These are phyloP conservation scores for Hypoxylon subgilvum DNA, from an alignment of 495 filamentous ascomycete species.

Conservation along the genomic window DNA sequence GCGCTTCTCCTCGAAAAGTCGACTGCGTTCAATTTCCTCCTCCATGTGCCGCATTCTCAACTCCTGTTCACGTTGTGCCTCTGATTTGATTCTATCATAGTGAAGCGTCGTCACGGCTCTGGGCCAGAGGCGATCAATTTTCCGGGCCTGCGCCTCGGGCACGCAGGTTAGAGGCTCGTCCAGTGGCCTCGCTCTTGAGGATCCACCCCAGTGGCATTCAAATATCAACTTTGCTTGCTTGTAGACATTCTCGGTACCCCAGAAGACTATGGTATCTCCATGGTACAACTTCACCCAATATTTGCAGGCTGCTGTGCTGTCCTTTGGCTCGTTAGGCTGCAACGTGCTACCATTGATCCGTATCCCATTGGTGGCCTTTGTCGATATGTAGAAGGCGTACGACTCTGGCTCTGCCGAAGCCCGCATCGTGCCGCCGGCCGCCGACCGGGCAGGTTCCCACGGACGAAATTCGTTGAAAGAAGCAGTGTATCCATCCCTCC, in stretches of 20 bases:
- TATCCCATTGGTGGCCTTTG: conserved; percentile 73
- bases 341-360: conserved; percentile 71
- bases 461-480: conserved; percentile 45
- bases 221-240: conserved; percentile 48
- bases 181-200: conserved; percentile 37
- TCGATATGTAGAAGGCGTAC: conserved; percentile 74
- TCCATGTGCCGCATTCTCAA: conserved; percentile 43
- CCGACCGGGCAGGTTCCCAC: conserved; percentile 45
- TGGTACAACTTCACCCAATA: conserved; percentile 72
- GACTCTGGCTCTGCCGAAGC: conserved; percentile 53
- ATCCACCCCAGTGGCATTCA: conserved; percentile 55
- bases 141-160: conserved; percentile 28
- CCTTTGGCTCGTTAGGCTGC: conserved; percentile 52
- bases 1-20: conserved; percentile 48
- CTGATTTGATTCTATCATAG: conserved; percentile 34
- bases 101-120: conserved; percentile 30
- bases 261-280: conserved; percentile 74
- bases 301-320: conserved; percentile 52
- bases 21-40: conserved; percentile 49
- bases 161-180: conserved; percentile 27
- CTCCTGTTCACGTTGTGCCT: conserved; percentile 47
- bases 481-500: conserved; percentile 66
- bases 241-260: conserved; percentile 42
- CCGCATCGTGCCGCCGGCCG: conserved; percentile 33
- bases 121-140: conserved; percentile 41